Percentiles rank a stretch among this genome's conserved stretches.
These are phyloP conservation scores for Fraxinus dipetala DNA, from an alignment of 305 asterid species.

Conservation along the genomic window DNA sequence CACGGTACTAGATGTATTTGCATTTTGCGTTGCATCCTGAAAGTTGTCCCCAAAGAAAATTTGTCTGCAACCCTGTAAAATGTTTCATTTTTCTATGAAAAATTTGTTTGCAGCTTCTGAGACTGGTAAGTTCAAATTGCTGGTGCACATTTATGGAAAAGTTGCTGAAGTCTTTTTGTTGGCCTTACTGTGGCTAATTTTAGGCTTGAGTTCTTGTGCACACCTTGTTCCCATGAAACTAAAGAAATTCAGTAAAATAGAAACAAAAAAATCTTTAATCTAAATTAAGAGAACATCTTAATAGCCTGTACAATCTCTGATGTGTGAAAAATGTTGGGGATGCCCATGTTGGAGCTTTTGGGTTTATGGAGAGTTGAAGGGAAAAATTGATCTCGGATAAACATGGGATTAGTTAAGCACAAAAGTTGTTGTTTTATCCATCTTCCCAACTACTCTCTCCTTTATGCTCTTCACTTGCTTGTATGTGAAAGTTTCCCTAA, in stretches of 20 bases:
- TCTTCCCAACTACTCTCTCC: neutral
- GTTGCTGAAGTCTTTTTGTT: neutral
- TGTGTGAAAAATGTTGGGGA: neutral
- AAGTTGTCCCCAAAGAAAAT: neutral
- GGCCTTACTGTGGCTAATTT: neutral
- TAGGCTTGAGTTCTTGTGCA: neutral
- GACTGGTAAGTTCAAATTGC: conserved; percentile 6
- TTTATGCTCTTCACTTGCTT: neutral
- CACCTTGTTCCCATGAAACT: neutral
- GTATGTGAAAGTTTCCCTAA: neutral
- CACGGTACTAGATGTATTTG: neutral
- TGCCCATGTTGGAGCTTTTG: neutral
- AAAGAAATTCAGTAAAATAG: neutral
- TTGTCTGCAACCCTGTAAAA: conserved; percentile 26
- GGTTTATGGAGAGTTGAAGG: neutral
- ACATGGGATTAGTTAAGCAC: neutral
- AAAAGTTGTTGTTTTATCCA: neutral
- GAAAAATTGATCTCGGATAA: neutral
- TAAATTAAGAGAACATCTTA: neutral
- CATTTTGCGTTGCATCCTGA: neutral
- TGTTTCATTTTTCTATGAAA: conserved; percentile 8
- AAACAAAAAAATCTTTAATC: conserved; percentile 5
- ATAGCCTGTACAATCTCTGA: neutral
- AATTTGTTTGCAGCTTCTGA: neutral
- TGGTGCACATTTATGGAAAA: neutral